A percentile compares a stretch with the other conserved stretches of the same genome.
These are phyloP conservation scores for Vitis hybrid DNA, from an alignment of 177 flowering plant species.

Conservation along the genomic window DNA sequence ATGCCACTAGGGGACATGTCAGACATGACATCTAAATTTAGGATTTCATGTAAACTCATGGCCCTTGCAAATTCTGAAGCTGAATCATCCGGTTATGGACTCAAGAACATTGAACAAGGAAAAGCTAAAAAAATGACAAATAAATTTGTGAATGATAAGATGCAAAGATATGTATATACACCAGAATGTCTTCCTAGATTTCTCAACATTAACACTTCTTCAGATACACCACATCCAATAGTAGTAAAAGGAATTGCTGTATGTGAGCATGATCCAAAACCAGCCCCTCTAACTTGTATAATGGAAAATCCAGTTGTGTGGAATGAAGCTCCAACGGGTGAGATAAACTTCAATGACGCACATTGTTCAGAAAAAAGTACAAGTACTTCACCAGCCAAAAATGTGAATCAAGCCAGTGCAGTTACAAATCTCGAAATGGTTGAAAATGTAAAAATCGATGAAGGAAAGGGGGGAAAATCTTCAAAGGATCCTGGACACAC, in stretches of 20 bases:
- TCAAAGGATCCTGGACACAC: background rate
- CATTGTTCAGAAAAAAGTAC: background rate
- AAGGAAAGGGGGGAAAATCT: conserved; percentile 2
- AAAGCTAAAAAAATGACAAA: background rate
- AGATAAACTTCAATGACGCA: background rate
- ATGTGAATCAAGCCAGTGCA: background rate
- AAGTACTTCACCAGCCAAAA: background rate
- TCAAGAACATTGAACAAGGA: background rate
- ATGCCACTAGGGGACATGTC: background rate
- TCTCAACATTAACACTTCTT: background rate
- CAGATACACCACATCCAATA: background rate
- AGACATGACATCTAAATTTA: conserved; percentile 2
- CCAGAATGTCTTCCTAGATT: background rate
- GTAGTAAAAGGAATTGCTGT: background rate
- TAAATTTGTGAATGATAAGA: background rate
- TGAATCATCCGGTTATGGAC: background rate
- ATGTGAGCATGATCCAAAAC: conserved; percentile 3
- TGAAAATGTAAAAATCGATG: background rate
- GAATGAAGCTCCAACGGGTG: conserved; percentile 1
- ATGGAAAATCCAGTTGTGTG: background rate
- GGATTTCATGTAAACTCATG: background rate
- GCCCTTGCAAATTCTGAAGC: background rate
- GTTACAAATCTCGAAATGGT: conserved; percentile 2
- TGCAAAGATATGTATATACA: background rate
- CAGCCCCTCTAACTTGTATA: background rate